phyloP scores from a whole-genome alignment of 306 rosid species.

The Morella rubra region DNA sequence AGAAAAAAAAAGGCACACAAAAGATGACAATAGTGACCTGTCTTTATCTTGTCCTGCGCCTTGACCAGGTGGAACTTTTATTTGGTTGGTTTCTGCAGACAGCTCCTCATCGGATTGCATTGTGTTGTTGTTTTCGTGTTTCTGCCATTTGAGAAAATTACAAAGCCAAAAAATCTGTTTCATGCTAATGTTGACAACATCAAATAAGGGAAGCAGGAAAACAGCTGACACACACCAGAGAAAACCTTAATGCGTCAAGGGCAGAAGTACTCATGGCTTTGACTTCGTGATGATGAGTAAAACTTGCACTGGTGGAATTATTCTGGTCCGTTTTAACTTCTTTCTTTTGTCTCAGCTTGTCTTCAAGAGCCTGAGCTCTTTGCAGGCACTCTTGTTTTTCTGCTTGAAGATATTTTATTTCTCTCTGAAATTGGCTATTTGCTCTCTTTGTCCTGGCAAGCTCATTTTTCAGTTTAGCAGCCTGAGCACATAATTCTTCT shows the following conservation, averaged over 20 bases:
- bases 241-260: slow-evolving; percentile 32
- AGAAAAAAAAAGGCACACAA: not conserved
- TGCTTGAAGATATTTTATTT: slow-evolving; percentile 34
- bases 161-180: slow-evolving; percentile 1
- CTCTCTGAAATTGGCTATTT: slow-evolving; percentile 29
- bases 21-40: not conserved
- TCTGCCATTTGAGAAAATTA: slow-evolving; percentile 19
- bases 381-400: slow-evolving; percentile 39
- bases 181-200: not conserved
- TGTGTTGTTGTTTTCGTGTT: slow-evolving; percentile 4
- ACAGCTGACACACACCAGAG: slow-evolving; percentile 26
- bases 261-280: slow-evolving; percentile 4
- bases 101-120: not conserved
- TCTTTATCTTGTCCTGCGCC: slow-evolving; percentile 5
- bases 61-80: not conserved
- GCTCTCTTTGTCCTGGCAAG: slow-evolving; percentile 29
- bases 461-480: slow-evolving; percentile 42
- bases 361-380: slow-evolving; percentile 46
- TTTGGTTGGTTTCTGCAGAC: not conserved
- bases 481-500: slow-evolving; percentile 34
- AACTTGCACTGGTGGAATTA: slow-evolving; percentile 12
- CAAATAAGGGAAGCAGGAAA: not conserved
- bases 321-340: slow-evolving; percentile 46
- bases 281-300: slow-evolving; percentile 7
- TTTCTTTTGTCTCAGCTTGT: slow-evolving; percentile 39